Base-by-base conservation (phyloP, 345 rosid genomes). In the Camelina neglecta region DNA sequence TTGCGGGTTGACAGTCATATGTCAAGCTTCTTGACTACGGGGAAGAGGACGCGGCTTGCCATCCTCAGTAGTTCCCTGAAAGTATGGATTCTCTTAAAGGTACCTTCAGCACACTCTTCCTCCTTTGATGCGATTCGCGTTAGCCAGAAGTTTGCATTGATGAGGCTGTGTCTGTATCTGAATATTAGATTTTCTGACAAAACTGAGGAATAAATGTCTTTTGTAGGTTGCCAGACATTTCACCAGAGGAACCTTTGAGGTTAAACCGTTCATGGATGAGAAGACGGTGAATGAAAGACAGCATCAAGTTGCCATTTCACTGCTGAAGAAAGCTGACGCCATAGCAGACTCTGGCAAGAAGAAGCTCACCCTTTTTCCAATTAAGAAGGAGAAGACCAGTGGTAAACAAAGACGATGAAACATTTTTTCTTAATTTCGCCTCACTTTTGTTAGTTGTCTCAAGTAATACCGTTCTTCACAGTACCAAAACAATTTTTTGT, bases 51-150 rank as follows among this genome's bases (percentile, higher is more conserved):
- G 1, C 82, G 84, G 75, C 93, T 95, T 76, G 97, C 97, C 57
- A 81, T 81, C 75, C 81, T 94, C 82, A 90, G 95, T 61, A 94
- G 97, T 75, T 90, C 99, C 68, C 89, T 92, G 73, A 95, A 90
- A 86, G 99, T 89, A 57, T 92, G 97, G 99, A 82, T 92, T 72
- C 90, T 92, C 73, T 78, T 92, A 67, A 92, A 95, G 97, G 99
- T 95, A 85, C 29, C 53, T 65, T 47, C 16, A 42, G 16, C 66
- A 48, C 23, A 64, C 61, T 70, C 65, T 45, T 58, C 41, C 8
- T 24, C 55, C 57, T 29, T 7, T 42, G n/a, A 33, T 66, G 29
- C 6, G 50, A 62, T 59, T 48, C 15, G 26, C 36, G 18, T 4
- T 11, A 33, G 16, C 11, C 12, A 53, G 12, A 47, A 76, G 54